These are phyloP conservation scores for Arabidopsis arenosa DNA, from an alignment of 345 rosid genomes.

Conservation along the genomic window DNA sequence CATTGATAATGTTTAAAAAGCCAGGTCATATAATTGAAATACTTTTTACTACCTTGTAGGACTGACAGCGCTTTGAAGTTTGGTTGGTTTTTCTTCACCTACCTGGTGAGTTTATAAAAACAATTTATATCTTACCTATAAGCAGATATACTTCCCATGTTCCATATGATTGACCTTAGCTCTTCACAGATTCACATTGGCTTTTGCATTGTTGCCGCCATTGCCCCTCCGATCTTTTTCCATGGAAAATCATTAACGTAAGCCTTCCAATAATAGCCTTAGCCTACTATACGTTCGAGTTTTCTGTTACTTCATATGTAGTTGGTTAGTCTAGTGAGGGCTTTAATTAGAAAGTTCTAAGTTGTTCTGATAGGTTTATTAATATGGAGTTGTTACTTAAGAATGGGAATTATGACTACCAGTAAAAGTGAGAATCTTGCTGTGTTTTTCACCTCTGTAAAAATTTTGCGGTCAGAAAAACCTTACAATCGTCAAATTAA, in stretches of 20 bases:
- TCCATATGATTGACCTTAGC: slow-evolving; percentile 23
- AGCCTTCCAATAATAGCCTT: slow-evolving; percentile 46
- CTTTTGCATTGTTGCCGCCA: slow-evolving; percentile 95
- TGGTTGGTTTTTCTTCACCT: slow-evolving; percentile 93
- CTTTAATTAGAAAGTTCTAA: slow-evolving; percentile 12
- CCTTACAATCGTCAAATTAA: neutral
- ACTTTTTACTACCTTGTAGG: slow-evolving; percentile 59
- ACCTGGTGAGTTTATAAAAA: slow-evolving; percentile 66
- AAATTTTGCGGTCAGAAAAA: neutral
- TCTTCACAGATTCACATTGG: slow-evolving; percentile 80
- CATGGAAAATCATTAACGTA: slow-evolving; percentile 98
- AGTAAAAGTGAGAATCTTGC: neutral
- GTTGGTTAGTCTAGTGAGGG: slow-evolving; percentile 7
- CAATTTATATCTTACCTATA: neutral
- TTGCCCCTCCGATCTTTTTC: slow-evolving; percentile 96
- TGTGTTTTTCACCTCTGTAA: slow-evolving; percentile 14
- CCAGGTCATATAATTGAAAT: neutral
- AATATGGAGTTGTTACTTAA: neutral
- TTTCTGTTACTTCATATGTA: slow-evolving; percentile 7
- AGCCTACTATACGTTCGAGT: neutral
- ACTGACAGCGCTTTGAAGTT: slow-evolving; percentile 97
- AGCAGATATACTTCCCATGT: slow-evolving; percentile 6
- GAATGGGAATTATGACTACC: neutral
- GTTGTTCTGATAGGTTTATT: neutral
- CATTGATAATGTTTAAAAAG: slow-evolving; percentile 2